Percentiles rank a stretch among this genome's conserved stretches.
Evolutionary conservation across 192 early-diverging fungal species (phyloP).

Genomic region (Helicostylum pulchrum): DNA sequence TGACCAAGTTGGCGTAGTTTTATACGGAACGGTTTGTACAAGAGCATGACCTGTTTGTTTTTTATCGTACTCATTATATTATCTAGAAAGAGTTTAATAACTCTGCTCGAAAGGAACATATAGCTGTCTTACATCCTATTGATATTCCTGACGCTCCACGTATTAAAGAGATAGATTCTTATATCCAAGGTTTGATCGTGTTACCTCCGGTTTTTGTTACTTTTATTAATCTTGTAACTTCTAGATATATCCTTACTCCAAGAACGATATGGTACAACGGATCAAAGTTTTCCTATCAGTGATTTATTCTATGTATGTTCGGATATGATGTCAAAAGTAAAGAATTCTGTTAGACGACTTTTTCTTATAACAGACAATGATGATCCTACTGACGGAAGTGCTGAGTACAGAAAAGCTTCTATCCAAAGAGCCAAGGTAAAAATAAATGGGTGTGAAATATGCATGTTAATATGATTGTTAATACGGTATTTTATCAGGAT

Average conservation of each 20-base stretch:
- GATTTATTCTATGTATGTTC: conserved; percentile 65
- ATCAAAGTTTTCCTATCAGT: conserved; percentile 51
- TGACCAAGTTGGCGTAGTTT: conserved; percentile 44
- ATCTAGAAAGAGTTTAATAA: conserved; percentile 32
- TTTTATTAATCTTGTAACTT: too few species aligned
- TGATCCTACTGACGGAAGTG: conserved; percentile 53
- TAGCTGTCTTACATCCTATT: conserved; percentile 60
- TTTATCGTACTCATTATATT: background rate
- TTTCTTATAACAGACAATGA: conserved; percentile 74
- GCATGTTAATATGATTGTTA: background rate
- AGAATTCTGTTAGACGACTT: conserved; percentile 55
- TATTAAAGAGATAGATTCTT: conserved; percentile 57
- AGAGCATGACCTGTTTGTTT: background rate
- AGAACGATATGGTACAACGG: conserved; percentile 43
- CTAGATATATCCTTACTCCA: conserved; percentile 42
- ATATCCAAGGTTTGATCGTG: conserved; percentile 46
- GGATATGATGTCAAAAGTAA: conserved; percentile 54
- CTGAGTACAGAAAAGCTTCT: conserved; percentile 46
- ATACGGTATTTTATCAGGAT: conserved; percentile 41
- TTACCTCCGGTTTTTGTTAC: background rate
- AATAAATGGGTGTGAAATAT: background rate
- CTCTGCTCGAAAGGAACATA: conserved; percentile 47
- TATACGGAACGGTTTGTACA: conserved; percentile 40
- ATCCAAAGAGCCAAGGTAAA: conserved; percentile 54
- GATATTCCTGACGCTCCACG: conserved; percentile 59